A percentile compares a stretch with the other conserved stretches of the same genome.
phyloP scores from a whole-genome alignment of 129 eudicot genomes.

The Glebionis coronaria region DNA sequence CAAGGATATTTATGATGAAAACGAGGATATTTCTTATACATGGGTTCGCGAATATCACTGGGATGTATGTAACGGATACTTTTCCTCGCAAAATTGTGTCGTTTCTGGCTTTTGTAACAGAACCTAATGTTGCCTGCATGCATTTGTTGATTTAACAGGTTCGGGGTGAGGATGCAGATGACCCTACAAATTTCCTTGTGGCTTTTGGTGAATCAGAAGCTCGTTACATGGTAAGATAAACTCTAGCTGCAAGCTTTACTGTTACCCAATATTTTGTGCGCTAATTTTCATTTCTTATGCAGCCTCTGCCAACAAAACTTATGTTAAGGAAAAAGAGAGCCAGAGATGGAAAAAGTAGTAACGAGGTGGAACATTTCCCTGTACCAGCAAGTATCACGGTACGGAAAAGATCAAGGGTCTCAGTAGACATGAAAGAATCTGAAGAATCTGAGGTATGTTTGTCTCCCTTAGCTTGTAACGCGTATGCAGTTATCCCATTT shows the following conservation, averaged over 20 bases:
- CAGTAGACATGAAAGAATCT: constrained; percentile 59
- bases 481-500: too few species aligned
- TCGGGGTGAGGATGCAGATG: constrained; percentile 81
- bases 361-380: constrained; percentile 84
- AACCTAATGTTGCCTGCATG: not conserved
- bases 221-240: constrained; percentile 54
- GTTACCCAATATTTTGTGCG: not conserved
- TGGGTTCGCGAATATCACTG: constrained; percentile 97
- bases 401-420: constrained; percentile 54
- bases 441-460: constrained; percentile 56
- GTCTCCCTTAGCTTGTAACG: too few species aligned
- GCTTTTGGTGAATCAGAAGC: constrained; percentile 78
- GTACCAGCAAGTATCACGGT: constrained; percentile 77
- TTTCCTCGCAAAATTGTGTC: not conserved
- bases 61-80: constrained; percentile 57
- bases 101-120: not conserved
- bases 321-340: constrained; percentile 78
- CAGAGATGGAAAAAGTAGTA: constrained; percentile 73
- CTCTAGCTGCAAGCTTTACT: not conserved
- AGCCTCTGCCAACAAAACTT: constrained; percentile 96
- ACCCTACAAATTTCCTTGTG: constrained; percentile 81
- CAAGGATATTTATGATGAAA: constrained; percentile 82
- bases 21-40: constrained; percentile 74
- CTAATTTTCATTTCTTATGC: constrained; percentile 17
- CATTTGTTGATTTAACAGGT: constrained; percentile 46